Percentiles rank a stretch among this genome's conserved stretches.
phyloP scores from a whole-genome alignment of 164 flowering plant genomes.

The Magnolia kwangsiensis region DNA sequence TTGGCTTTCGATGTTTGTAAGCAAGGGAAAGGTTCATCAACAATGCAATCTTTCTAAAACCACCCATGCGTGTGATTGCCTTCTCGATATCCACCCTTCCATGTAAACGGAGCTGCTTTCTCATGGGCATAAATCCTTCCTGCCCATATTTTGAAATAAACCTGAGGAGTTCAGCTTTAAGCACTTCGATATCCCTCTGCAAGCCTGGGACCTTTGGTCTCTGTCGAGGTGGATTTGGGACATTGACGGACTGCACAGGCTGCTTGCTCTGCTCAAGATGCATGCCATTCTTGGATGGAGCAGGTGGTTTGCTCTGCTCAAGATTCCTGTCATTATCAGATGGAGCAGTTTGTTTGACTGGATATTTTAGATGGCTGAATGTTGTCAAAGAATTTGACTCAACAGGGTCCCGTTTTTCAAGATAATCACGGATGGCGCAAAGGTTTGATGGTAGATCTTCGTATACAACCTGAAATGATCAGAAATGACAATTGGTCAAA shows the following conservation, averaged over 20 bases:
- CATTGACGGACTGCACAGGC: constrained; percentile 14
- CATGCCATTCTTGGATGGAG: constrained; percentile 11
- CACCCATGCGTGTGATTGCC: constrained; percentile 93
- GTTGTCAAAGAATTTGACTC: constrained; percentile 20
- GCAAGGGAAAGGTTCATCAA: constrained; percentile 89
- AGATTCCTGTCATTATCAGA: constrained; percentile 15
- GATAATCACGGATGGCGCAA: constrained; percentile 83
- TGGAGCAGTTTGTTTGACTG: constrained; percentile 23
- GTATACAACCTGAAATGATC: constrained; percentile 65
- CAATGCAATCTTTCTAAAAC: constrained; percentile 78
- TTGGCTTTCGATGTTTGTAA: constrained; percentile 89
- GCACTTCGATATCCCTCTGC: constrained; percentile 77
- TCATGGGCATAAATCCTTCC: constrained; percentile 98
- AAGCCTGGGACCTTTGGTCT: constrained; percentile 84
- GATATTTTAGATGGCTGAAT: constrained; percentile 8
- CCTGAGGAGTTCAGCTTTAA: constrained; percentile 63
- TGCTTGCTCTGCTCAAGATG: constrained; percentile 7
- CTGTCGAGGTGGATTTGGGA: constrained; percentile 22
- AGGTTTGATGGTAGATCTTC: constrained; percentile 98
- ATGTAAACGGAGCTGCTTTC: constrained; percentile 82
- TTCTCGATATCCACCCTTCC: constrained; percentile 95
- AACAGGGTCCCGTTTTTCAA: constrained; percentile 50
- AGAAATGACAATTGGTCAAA: not conserved
- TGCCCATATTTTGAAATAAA: constrained; percentile 79
- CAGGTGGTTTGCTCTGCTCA: constrained; percentile 6